Conservation (phyloP, 495 filamentous ascomycete genomes). For the Filosporella fistucella region DNA sequence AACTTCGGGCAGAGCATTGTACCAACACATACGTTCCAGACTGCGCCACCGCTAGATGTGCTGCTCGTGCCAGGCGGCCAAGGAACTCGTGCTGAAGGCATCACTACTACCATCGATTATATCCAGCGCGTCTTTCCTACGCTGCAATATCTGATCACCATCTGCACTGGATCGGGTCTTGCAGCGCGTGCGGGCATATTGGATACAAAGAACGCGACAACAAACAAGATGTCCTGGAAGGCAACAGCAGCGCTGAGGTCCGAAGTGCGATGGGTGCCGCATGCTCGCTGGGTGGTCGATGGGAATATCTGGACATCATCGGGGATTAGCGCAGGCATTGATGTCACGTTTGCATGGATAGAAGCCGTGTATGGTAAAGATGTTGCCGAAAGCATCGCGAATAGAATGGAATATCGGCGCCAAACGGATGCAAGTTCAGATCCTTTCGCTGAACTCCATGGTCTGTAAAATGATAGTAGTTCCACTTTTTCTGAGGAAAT, state of each 20-base stretch:
- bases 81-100: constrained; percentile 27
- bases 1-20: constrained; percentile 41
- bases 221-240: constrained; percentile 41
- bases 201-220: constrained; percentile 55
- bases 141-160: constrained; percentile 53
- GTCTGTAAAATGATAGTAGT: constrained; percentile 1
- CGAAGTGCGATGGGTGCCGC: constrained; percentile 52
- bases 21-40: constrained; percentile 58
- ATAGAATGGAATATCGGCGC: constrained; percentile 30
- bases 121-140: constrained; percentile 35
- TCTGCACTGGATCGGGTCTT: constrained; percentile 56
- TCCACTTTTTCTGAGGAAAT: no score
- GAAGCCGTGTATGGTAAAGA: constrained; percentile 36
- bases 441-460: constrained; percentile 28
- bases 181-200: constrained; percentile 51
- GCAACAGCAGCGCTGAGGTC: constrained; percentile 27
- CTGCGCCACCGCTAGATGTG: constrained; percentile 49
- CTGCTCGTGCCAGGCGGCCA: constrained; percentile 63
- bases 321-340: constrained; percentile 62
- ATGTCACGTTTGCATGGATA: constrained; percentile 53
- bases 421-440: constrained; percentile 29
- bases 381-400: constrained; percentile 22
- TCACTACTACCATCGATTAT: constrained; percentile 31
- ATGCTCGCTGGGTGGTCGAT: constrained; percentile 61
- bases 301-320: constrained; percentile 65